Evolutionary conservation across 2,329 filamentous ascomycete species (phyloP).

Genomic region (Pyrenophora tritici-repentis): DNA sequence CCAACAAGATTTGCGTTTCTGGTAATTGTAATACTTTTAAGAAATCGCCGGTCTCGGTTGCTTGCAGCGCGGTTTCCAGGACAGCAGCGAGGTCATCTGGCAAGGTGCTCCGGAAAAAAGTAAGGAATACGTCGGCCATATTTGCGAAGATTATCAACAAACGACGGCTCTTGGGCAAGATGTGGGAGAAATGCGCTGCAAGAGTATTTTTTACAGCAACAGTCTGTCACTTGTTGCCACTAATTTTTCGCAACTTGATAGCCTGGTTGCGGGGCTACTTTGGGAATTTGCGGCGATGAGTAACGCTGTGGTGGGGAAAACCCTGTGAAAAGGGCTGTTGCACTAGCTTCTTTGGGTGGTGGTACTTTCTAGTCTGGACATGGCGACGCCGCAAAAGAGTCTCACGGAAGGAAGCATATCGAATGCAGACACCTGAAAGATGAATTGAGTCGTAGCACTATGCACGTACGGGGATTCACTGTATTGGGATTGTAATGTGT

Average conservation of each 20-base stretch:
- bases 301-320: slow-evolving; percentile 34
- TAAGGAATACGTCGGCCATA: slow-evolving; percentile 52
- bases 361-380: slow-evolving; percentile 1
- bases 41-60: slow-evolving; percentile 52
- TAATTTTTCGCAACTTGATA: slow-evolving; percentile 12
- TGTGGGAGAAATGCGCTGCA: not conserved
- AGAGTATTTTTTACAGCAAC: not conserved
- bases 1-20: slow-evolving; percentile 50
- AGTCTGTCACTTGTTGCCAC: not conserved
- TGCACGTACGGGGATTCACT: too few relatives aligned
- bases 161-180: not conserved
- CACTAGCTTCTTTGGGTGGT: slow-evolving; percentile 26
- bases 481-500: too few relatives aligned
- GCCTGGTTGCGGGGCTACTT: slow-evolving; percentile 24
- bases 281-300: slow-evolving; percentile 34
- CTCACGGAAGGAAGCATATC: too few relatives aligned
- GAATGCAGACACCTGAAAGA: too few relatives aligned
- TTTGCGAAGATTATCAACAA: slow-evolving; percentile 2
- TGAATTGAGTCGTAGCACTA: too few relatives aligned
- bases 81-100: slow-evolving; percentile 50
- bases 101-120: slow-evolving; percentile 48
- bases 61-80: slow-evolving; percentile 45
- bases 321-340: slow-evolving; percentile 26
- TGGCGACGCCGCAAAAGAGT: too few relatives aligned
- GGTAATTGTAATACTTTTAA: slow-evolving; percentile 45